Evolutionary conservation across 2,329 filamentous ascomycete species (phyloP), one percentile per base, ranked within the genome.

Genomic region (Fusarium sp.): DNA sequence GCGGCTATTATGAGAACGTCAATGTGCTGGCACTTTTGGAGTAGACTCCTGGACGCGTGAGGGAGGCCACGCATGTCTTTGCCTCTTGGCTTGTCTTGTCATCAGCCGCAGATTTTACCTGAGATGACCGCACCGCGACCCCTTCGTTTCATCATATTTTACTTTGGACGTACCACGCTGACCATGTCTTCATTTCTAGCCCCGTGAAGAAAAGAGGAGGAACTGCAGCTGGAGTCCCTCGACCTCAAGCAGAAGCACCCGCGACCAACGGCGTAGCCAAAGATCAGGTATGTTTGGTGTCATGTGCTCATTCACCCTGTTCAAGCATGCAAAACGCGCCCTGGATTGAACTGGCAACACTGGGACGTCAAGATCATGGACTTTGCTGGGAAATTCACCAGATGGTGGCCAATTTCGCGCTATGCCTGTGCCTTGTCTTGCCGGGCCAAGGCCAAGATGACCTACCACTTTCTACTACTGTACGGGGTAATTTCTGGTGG

Each of bases 181-280:
- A 76, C 68, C 66, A 68, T 55, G 54, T 73, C 50, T 71, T 68
- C 75, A 41, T 56, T 38, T 70, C 48, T 77, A 94, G 92, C 71
- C 92, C 92, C 13, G 76, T 81, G 43, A 94, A 94, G 83, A 93
- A 92, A 82, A 91, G 91, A 79, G 85, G 85, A 65, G 88, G 89
- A 72, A 88, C 88, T 69, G 87, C 89, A 72, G 90, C 90, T 77
- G 92, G 91, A 74, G 85, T 92, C 77, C 87, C 91, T 76, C 88
- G 88, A 74, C 81, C 84, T 72, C 85, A 85, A 82, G 89, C 88
- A 79, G 90, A 91, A 79, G 85, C 88, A 77, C 88, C 89, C 70
- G 81, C 86, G 74, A 84, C 85, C 76, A 88, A 86, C 80, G 88
- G 89, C 79, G 77, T 77, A 46, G 73, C 79, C 42, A 80, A 81